Percentiles rank a stretch among this genome's conserved stretches.
Conservation (phyloP, 305 asterid species). For the Fraxinus ornus region DNA sequence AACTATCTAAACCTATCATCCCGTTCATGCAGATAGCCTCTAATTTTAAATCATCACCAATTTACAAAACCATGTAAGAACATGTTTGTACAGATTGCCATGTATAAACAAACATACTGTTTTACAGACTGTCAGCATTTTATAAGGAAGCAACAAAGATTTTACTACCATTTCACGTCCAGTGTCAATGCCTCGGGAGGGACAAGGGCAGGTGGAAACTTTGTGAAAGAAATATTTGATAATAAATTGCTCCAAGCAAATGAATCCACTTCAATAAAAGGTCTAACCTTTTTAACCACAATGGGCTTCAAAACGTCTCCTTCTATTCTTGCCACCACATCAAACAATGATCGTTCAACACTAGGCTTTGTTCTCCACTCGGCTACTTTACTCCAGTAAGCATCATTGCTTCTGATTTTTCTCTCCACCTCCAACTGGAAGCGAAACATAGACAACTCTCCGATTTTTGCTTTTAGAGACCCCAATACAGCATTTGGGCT, state of each 20-base stretch:
- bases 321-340: slow-evolving; percentile 60
- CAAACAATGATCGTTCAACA: slow-evolving; percentile 54
- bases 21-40: not conserved
- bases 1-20: not conserved
- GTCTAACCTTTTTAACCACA: slow-evolving; percentile 48
- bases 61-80: not conserved
- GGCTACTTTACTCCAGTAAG: slow-evolving; percentile 62
- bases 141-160: not conserved
- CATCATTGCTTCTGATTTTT: slow-evolving; percentile 48
- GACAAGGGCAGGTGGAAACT: slow-evolving; percentile 62
- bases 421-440: slow-evolving; percentile 70
- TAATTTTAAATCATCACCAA: not conserved
- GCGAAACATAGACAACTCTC: slow-evolving; percentile 48
- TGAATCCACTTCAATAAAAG: slow-evolving; percentile 50
- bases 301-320: slow-evolving; percentile 56
- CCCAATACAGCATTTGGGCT: slow-evolving; percentile 28
- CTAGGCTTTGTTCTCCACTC: slow-evolving; percentile 83
- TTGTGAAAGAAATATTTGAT: slow-evolving; percentile 71
- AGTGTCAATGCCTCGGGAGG: slow-evolving; percentile 80
- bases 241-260: slow-evolving; percentile 65
- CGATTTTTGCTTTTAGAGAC: slow-evolving; percentile 44
- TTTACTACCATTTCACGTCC: slow-evolving; percentile 70
- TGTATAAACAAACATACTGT: slow-evolving; percentile 18
- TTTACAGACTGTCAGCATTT: not conserved
- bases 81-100: slow-evolving; percentile 4